Evolutionary conservation across 2,329 filamentous ascomycete species (phyloP).

Genomic region (Coniella lustricola): DNA sequence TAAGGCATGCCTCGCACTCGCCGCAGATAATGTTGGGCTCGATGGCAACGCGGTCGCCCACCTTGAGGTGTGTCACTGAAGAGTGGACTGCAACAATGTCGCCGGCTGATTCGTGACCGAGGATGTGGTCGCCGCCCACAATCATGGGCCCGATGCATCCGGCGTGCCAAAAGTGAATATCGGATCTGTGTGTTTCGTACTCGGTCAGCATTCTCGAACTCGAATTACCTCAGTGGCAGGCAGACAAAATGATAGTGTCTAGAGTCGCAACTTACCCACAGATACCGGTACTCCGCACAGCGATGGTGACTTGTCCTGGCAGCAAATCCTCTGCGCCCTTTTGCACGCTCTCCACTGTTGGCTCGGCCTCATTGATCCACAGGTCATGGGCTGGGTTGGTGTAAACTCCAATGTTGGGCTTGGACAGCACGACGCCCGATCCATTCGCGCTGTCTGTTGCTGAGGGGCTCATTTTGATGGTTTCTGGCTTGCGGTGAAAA

Average conservation of each 20-base stretch:
- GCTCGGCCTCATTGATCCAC: conserved; percentile 76
- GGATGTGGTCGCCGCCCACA: conserved; percentile 78
- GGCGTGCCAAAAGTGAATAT: conserved; percentile 96
- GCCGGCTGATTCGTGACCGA: conserved; percentile 90
- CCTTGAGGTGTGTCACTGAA: conserved; percentile 68
- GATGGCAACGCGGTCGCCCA: conserved; percentile 86
- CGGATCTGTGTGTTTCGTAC: too few relatives aligned
- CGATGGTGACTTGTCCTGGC: conserved; percentile 78
- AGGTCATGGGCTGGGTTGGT: conserved; percentile 90
- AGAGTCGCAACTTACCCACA: conserved; percentile 59
- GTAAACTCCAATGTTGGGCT: conserved; percentile 92
- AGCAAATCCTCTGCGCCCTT: conserved; percentile 60
- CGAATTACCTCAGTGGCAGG: too few relatives aligned
- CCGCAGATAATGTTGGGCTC: conserved; percentile 93
- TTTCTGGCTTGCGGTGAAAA: neutral
- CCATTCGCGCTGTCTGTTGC: conserved; percentile 8
- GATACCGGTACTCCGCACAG: conserved; percentile 90
- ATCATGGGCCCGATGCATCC: conserved; percentile 96
- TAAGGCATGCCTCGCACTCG: conserved; percentile 83
- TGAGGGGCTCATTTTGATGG: conserved; percentile 1
- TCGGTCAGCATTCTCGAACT: too few relatives aligned
- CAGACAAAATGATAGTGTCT: too few relatives aligned
- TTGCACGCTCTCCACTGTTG: conserved; percentile 67
- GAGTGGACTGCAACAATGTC: conserved; percentile 75
- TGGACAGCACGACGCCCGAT: conserved; percentile 40